These are phyloP conservation scores for Hypoxylon sp. DNA, from an alignment of 2,329 filamentous ascomycete genomes.

Conservation along the genomic window DNA sequence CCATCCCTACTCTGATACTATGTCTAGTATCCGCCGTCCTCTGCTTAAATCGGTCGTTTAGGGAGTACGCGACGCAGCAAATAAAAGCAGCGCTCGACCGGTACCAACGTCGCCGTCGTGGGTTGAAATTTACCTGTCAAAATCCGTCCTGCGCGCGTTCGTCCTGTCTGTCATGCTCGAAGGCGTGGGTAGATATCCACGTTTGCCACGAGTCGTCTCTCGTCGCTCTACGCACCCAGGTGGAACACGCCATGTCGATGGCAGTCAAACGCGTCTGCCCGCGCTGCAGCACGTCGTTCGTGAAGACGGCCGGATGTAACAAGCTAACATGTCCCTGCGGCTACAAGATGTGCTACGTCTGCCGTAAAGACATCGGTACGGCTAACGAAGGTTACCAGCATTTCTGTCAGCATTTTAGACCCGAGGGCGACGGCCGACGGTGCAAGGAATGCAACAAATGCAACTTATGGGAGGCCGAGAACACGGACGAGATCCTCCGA, in stretches of 20 bases:
- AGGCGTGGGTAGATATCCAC: conserved; percentile 87
- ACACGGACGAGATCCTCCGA: conserved; percentile 72
- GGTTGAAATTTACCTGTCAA: conserved; percentile 79
- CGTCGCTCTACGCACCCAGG: conserved; percentile 82
- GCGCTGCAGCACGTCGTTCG: conserved; percentile 87
- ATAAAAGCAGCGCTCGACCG: conserved; percentile 70
- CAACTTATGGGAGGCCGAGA: conserved; percentile 80
- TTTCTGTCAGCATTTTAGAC: conserved; percentile 95
- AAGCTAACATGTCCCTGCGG: conserved; percentile 95
- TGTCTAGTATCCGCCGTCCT: conserved; percentile 55
- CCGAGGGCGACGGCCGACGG: conserved; percentile 72
- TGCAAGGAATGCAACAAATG: conserved; percentile 84
- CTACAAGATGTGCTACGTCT: conserved; percentile 98
- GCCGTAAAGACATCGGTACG: conserved; percentile 75
- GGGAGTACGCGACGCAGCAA: conserved; percentile 53
- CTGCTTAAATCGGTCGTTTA: conserved; percentile 53
- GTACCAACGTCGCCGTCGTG: conserved; percentile 73
- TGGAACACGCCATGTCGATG: conserved; percentile 92
- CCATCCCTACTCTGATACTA: conserved; percentile 63
- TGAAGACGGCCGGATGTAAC: conserved; percentile 95
- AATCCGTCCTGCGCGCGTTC: conserved; percentile 70
- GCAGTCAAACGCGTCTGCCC: conserved; percentile 96
- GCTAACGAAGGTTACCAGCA: conserved; percentile 81
- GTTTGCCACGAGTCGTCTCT: conserved; percentile 86
- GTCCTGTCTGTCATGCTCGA: conserved; percentile 84